phyloP scores from a whole-genome alignment of 1,284 basidiomycete species.

The Sparassis latifolia region DNA sequence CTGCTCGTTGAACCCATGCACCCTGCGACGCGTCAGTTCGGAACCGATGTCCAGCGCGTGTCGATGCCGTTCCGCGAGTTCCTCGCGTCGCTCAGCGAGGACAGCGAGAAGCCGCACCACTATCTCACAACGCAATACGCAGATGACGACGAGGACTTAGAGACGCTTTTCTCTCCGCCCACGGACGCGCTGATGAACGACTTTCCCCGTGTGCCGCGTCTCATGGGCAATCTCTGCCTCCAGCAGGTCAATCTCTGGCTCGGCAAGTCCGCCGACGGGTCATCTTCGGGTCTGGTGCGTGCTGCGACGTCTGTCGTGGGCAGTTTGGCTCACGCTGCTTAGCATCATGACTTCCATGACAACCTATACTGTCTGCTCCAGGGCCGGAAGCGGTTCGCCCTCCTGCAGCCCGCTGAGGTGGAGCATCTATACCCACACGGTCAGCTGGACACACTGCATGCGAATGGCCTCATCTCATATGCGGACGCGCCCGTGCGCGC shows the following conservation, averaged over 20 bases:
- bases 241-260: slow-evolving; percentile 31
- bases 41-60: slow-evolving; percentile 23
- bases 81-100: slow-evolving; percentile 13
- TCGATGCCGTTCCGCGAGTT: slow-evolving; percentile 23
- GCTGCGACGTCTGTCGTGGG: not conserved
- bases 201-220: slow-evolving; percentile 23
- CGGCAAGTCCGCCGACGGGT: slow-evolving; percentile 23
- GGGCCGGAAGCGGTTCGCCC: slow-evolving; percentile 28
- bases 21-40: slow-evolving; percentile 21
- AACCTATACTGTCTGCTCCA: slow-evolving; percentile 28
- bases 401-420: slow-evolving; percentile 24
- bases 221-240: slow-evolving; percentile 26
- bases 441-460: slow-evolving; percentile 18
- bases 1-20: slow-evolving; percentile 28
- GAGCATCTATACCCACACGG: slow-evolving; percentile 24
- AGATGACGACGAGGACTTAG: slow-evolving; percentile 20
- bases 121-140: slow-evolving; percentile 30
- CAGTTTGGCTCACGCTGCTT: not conserved
- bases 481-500: slow-evolving; percentile 21
- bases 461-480: slow-evolving; percentile 27
- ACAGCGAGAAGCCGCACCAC: slow-evolving; percentile 16
- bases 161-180: slow-evolving; percentile 26
- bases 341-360: slow-evolving; percentile 32
- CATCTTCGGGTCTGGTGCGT: slow-evolving; percentile 26
- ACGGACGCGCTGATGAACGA: slow-evolving; percentile 24